Base-by-base conservation (phyloP, 1,284 basidiomycete genomes). In the Ustilago bromivora region DNA sequence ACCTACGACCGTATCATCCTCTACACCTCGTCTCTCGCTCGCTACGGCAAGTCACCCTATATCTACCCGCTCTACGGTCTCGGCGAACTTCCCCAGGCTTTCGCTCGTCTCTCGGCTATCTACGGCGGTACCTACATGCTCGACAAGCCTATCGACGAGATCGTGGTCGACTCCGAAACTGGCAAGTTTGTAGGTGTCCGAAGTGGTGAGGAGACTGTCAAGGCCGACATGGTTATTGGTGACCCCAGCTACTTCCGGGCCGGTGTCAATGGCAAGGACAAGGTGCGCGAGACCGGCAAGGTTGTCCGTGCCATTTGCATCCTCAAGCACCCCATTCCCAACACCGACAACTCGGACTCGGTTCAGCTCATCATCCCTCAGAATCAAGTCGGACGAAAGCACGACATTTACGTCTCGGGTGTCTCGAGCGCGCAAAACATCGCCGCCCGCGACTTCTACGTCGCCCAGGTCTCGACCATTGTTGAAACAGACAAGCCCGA, bases 111-210 rank as follows among this genome's bases (percentile, higher is more conserved):
- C 53, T 96, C 94, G 78, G 97, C 97, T 81, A 98, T 99, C 87
- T 98, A 99, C 87, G 97, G 97, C 62, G 97, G 97, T 61, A 99
- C 97, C 17, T 99, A 99, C 89, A 99, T 99, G 97, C 92, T 99
- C 67, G 95, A 98, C 90, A 99, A 99, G 89, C 90, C 90, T 67
- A 93, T 98, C 82, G 92, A 98, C 78, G 91, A 94, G 87, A 95
- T 99, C 83, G 92, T 98, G 71, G 93, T 92, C 57, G 80, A 83
- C 61, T 93, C 92, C 84, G 91, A 92, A 56, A 86, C 87, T 71
- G 97, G 97, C 84, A 94, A 93, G 87, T 98, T 99, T 83, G 90
- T 93, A 61, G 96, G 97, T 65, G 97, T 99, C 51, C 92, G 92
- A 51, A 93, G 92, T 80, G 95, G 91, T 47, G 90, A 90, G 9